Base-by-base conservation (phyloP, 1,284 basidiomycete species). In the Cryptococcus wingfieldii region DNA sequence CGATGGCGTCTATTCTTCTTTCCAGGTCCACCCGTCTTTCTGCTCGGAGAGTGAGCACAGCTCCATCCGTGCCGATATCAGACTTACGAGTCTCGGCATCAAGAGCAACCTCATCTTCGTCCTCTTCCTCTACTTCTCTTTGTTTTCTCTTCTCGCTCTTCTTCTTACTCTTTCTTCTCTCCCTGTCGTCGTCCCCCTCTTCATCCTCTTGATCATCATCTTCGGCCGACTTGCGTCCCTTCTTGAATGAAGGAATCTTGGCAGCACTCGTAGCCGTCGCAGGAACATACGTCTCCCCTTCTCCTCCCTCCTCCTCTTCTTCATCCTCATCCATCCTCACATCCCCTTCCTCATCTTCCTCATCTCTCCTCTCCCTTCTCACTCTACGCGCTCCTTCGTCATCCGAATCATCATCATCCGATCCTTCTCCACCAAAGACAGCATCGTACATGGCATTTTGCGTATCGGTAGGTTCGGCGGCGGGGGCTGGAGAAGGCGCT, bases 1-100 rank as follows among this genome's bases (percentile, higher is more conserved):
- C 80, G 59, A 92, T 91, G 28, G 85, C 85, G 58, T 94, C 89
- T 62, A 95, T 86, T 18, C 63, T 58, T 47, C 63, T 66, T 50
- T 68, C 64, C 27, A 75, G 50, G 8, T 63, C 63, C 49, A 63
- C 50, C 23, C 65, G 65, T 13, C 66, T 61, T 37, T 56, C 64
- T 71, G 50, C 6, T 8, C 27, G 42, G 10, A 14, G 37, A n/a
- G 14, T n/a, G 2, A 9, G 27, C 18, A 37, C 47, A 44, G n/a
- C 28, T 25, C 5, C 16, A 13, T 23, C 38, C 23, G 42, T 16
- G 31, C 14, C 12, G n/a, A 49, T 8, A 8, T 10, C 47, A 55
- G 12, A 60, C 64, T 48, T 42, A 67, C 62, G 59, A 34, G 67
- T 69, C 1, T 51, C 65, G 45, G 59, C 64, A 53, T 68, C 68